Conservation (phyloP, 345 rosid species). For the Eucalyptus curtisii region DNA sequence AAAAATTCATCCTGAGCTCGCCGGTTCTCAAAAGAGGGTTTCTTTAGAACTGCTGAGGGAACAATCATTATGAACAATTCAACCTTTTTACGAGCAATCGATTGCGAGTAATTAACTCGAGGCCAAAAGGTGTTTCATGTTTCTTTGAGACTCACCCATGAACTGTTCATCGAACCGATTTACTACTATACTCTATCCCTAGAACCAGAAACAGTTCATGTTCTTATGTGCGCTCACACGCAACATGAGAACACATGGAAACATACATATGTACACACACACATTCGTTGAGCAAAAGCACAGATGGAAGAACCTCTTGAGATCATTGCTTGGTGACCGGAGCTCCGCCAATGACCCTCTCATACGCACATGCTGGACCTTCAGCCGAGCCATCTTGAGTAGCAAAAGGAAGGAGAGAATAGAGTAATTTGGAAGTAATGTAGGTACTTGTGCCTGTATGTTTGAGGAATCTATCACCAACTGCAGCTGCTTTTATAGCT, state of each 20-base stretch:
- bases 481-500: background rate
- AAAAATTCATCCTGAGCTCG: background rate
- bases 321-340: constrained; percentile 9
- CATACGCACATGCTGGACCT: background rate
- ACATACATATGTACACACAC: background rate
- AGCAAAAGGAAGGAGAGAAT: background rate
- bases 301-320: constrained; percentile 18
- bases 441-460: background rate
- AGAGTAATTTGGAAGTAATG: background rate
- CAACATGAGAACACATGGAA: background rate
- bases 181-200: background rate
- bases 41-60: background rate
- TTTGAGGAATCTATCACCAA: background rate
- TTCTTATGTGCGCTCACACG: background rate
- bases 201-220: background rate
- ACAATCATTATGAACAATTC: background rate
- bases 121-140: background rate
- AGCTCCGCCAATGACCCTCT: background rate
- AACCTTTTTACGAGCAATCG: background rate
- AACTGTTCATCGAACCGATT: background rate
- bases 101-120: background rate
- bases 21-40: background rate
- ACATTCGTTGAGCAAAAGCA: background rate
- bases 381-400: constrained; percentile 17
- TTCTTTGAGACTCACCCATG: background rate